Percentiles rank a stretch among this genome's conserved stretches.
Evolutionary conservation across 352 stramenopile species (phyloP).

Genomic region (Phytophthora constricta): DNA sequence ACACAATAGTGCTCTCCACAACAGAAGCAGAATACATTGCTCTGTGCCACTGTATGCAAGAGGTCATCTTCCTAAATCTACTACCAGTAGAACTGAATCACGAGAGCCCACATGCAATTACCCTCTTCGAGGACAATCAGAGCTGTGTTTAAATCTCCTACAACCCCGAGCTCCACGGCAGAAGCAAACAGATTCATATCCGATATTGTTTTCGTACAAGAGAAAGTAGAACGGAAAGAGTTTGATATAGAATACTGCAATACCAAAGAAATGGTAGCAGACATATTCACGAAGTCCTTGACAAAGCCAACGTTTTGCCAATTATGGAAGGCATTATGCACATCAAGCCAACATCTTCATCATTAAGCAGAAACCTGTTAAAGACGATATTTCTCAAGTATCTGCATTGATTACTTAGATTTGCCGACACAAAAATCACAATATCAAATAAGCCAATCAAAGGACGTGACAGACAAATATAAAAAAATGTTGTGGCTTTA

Average conservation of each 20-base stretch:
- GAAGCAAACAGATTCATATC: slow-evolving; percentile 46
- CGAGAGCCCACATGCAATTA: slow-evolving; percentile 5
- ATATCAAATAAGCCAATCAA: too few relatives aligned
- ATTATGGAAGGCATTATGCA: not conserved
- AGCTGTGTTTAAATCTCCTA: slow-evolving; percentile 42
- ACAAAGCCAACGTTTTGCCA: slow-evolving; percentile 7
- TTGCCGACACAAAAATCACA: too few relatives aligned
- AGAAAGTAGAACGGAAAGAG: slow-evolving; percentile 27
- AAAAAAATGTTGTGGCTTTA: too few relatives aligned
- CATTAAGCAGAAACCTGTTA: not conserved
- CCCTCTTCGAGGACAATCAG: slow-evolving; percentile 42
- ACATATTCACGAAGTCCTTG: slow-evolving; percentile 37
- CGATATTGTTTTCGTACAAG: slow-evolving; percentile 36
- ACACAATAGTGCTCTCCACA: slow-evolving; percentile 33
- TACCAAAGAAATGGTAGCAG: slow-evolving; percentile 25
- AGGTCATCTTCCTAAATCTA: slow-evolving; percentile 9
- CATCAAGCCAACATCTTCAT: not conserved
- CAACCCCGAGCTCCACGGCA: slow-evolving; percentile 40
- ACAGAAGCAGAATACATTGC: slow-evolving; percentile 2
- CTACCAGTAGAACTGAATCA: slow-evolving; percentile 3
- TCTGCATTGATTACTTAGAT: too few relatives aligned
- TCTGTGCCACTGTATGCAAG: not conserved
- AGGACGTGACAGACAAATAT: too few relatives aligned
- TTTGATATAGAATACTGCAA: slow-evolving; percentile 30
- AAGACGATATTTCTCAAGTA: too few relatives aligned